Conservation (phyloP, 108 stramenopile genomes). For the Cyclotella baltica region DNA sequence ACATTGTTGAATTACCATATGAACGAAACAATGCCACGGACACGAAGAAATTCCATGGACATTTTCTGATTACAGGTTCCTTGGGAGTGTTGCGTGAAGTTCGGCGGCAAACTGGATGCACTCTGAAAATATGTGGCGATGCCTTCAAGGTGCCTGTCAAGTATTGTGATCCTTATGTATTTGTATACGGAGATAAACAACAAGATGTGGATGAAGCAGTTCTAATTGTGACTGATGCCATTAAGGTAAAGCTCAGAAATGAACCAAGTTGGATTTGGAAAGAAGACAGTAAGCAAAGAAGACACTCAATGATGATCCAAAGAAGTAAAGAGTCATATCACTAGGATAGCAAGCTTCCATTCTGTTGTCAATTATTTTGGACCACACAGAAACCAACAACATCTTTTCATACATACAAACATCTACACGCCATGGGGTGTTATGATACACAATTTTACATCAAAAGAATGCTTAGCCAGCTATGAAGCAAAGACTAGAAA, state of each 20-base stretch:
- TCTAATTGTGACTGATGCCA: constrained; percentile 6
- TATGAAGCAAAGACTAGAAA: too few relatives aligned
- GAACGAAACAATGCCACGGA: background rate
- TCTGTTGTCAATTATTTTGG: too few relatives aligned
- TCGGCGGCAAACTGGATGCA: background rate
- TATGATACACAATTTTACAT: too few relatives aligned
- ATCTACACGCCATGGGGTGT: too few relatives aligned
- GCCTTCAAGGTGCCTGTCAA: constrained; percentile 2
- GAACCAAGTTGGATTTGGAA: background rate
- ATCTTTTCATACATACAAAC: too few relatives aligned
- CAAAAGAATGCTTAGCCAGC: too few relatives aligned
- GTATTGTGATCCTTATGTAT: constrained; percentile 22
- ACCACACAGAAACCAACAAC: background rate
- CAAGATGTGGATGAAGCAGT: constrained; percentile 19
- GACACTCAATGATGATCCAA: background rate
- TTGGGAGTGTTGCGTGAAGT: background rate
- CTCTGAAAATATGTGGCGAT: constrained; percentile 5
- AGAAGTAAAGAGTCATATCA: background rate
- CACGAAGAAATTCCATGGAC: constrained; percentile 1
- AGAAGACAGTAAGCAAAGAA: background rate
- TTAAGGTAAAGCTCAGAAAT: background rate
- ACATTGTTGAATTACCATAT: constrained; percentile 1
- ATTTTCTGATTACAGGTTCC: background rate
- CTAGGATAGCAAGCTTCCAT: background rate
- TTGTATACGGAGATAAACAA: constrained; percentile 7